Evolutionary conservation across 2,329 filamentous ascomycete species (phyloP).

Genomic region (Sphaerulina vaccinii): DNA sequence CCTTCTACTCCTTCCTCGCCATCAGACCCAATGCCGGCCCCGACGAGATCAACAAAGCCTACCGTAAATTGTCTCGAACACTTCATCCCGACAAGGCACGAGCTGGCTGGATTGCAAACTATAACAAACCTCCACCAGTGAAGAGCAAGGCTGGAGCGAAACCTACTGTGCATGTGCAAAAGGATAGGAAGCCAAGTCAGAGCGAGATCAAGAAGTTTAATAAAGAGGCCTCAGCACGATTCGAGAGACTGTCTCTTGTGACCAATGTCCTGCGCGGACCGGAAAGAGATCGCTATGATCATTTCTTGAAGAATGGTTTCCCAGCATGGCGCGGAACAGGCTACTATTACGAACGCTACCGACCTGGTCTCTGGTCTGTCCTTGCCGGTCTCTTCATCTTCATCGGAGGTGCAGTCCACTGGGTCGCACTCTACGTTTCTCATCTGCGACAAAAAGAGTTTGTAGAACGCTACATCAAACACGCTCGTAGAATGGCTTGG

Average conservation of each 20-base stretch:
- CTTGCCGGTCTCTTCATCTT: conserved; percentile 77
- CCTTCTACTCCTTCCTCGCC: conserved; percentile 92
- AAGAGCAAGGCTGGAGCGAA: conserved; percentile 47
- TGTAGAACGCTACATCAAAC: conserved; percentile 84
- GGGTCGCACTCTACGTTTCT: conserved; percentile 77
- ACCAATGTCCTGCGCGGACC: conserved; percentile 80
- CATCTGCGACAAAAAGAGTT: conserved; percentile 92
- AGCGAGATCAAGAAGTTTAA: conserved; percentile 74
- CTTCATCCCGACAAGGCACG: conserved; percentile 96
- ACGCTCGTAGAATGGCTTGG: conserved; percentile 86
- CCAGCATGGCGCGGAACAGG: conserved; percentile 95
- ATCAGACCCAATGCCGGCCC: conserved; percentile 70
- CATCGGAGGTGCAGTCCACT: conserved; percentile 82
- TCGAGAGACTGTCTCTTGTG: conserved; percentile 80
- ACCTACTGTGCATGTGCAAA: conserved; percentile 62
- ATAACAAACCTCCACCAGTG: conserved; percentile 52
- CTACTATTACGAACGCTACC: conserved; percentile 95
- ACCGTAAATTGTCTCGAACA: conserved; percentile 78
- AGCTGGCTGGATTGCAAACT: conserved; percentile 73
- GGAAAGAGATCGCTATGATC: conserved; percentile 83
- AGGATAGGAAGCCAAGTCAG: conserved; percentile 69
- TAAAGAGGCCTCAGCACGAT: conserved; percentile 78
- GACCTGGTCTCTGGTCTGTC: conserved; percentile 84
- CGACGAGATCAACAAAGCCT: conserved; percentile 90
- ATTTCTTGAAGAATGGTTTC: conserved; percentile 91